A percentile compares a stretch with the other conserved stretches of the same genome.
These are phyloP conservation scores for Citrullus mucosospermus DNA, from an alignment of 306 rosid species.

Conservation along the genomic window DNA sequence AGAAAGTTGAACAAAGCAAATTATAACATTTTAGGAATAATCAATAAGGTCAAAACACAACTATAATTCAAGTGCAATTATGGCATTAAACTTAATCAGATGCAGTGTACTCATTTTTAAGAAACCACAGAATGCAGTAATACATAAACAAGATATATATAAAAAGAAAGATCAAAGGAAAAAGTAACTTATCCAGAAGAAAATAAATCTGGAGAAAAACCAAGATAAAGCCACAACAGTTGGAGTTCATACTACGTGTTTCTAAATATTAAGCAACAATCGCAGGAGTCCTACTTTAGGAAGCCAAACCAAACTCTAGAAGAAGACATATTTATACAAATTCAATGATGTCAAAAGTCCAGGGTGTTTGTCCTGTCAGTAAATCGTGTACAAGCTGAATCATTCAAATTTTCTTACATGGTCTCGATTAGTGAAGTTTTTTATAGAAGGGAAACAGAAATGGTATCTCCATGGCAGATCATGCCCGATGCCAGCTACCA, in stretches of 20 bases:
- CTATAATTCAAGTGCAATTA: not conserved
- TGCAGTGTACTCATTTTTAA: not conserved
- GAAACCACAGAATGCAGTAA: not conserved
- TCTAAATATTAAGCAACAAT: not conserved
- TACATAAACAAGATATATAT: not conserved
- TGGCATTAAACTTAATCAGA: not conserved
- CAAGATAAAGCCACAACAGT: not conserved
- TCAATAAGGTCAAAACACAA: not conserved
- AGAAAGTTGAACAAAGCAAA: constrained; percentile 16
- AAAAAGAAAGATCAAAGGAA: not conserved
- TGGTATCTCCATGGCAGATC: not conserved
- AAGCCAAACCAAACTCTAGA: not conserved
- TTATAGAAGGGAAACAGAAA: not conserved
- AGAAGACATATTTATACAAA: not conserved
- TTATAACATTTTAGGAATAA: not conserved
- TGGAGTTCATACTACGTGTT: not conserved
- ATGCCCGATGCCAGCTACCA: not conserved
- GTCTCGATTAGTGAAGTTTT: not conserved
- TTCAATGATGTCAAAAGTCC: not conserved
- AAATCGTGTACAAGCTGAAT: not conserved
- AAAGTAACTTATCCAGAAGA: not conserved
- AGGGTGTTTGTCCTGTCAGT: not conserved
- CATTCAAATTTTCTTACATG: not conserved
- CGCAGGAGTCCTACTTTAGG: not conserved
- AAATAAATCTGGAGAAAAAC: not conserved